Conservation (phyloP, 2,329 filamentous ascomycete species). For the Phialophora expanda region DNA sequence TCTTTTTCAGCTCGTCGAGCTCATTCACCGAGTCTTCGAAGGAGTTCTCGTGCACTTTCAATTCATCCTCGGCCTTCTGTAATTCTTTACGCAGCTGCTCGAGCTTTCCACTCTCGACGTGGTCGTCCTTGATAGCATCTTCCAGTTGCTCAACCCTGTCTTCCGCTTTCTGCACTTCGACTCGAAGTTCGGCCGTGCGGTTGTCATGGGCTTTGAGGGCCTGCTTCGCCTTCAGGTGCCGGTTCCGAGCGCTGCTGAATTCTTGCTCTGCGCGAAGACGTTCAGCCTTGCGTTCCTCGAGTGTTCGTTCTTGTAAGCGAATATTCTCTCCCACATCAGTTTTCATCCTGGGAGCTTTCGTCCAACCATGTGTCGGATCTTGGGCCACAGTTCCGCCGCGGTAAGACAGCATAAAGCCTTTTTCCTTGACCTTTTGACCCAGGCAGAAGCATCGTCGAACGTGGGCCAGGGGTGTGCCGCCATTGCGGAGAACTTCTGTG, state of each 20-base stretch:
- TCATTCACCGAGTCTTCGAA: constrained; percentile 56
- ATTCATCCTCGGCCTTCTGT: constrained; percentile 59
- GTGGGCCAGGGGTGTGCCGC: constrained; percentile 61
- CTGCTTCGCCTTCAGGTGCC: constrained; percentile 56
- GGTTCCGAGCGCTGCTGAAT: constrained; percentile 55
- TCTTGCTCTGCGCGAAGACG: constrained; percentile 59
- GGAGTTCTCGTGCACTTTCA: constrained; percentile 50
- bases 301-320: constrained; percentile 54
- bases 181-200: constrained; percentile 56
- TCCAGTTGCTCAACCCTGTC: constrained; percentile 70
- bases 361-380: constrained; percentile 60
- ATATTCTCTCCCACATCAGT: constrained; percentile 74
- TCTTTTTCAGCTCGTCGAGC: constrained; percentile 51
- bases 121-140: constrained; percentile 64
- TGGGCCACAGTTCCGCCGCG: constrained; percentile 57
- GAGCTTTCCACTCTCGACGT: constrained; percentile 68
- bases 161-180: constrained; percentile 64
- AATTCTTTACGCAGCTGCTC: constrained; percentile 65
- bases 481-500: constrained; percentile 67
- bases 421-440: constrained; percentile 66
- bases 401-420: constrained; percentile 65
- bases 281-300: constrained; percentile 62
- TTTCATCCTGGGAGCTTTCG: constrained; percentile 72
- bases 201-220: constrained; percentile 58
- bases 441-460: constrained; percentile 70